phyloP scores from a whole-genome alignment of 2,329 filamentous ascomycete species.

The Monilinia vaccinii-corymbosi region DNA sequence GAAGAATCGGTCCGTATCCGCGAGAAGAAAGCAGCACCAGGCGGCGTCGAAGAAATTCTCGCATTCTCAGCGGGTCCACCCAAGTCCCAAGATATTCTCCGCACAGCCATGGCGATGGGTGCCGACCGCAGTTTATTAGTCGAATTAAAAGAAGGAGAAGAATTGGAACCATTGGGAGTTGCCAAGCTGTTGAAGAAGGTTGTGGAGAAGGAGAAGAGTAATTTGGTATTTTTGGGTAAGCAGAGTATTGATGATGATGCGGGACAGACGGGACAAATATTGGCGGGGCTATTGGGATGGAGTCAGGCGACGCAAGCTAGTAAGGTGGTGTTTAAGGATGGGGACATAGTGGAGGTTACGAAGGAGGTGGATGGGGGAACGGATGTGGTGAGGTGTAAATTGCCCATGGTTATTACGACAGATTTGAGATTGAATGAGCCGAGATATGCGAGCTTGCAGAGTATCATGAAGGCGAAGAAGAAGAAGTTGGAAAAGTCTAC shows the following conservation, averaged over 20 bases:
- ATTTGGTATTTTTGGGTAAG: constrained; percentile 90
- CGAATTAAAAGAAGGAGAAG: constrained; percentile 64
- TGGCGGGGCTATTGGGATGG: constrained; percentile 87
- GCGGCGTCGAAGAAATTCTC: constrained; percentile 83
- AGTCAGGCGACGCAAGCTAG: constrained; percentile 89
- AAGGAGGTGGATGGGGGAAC: constrained; percentile 93
- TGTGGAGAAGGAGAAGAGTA: constrained; percentile 75
- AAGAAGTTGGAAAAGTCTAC: constrained; percentile 94
- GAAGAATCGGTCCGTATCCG: constrained; percentile 94
- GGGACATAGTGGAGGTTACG: constrained; percentile 65
- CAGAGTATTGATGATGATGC: constrained; percentile 98
- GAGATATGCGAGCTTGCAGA: constrained; percentile 87
- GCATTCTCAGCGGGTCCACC: constrained; percentile 80
- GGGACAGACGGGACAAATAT: constrained; percentile 95
- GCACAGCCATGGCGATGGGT: constrained; percentile 98
- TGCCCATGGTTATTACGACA: constrained; percentile 92
- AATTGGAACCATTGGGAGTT: constrained; percentile 81
- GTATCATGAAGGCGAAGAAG: constrained; percentile 99
- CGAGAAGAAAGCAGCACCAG: constrained; percentile 65
- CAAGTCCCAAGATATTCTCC: constrained; percentile 80
- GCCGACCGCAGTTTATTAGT: constrained; percentile 88
- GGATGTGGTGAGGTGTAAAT: constrained; percentile 75
- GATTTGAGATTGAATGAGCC: constrained; percentile 93
- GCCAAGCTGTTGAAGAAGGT: constrained; percentile 80
- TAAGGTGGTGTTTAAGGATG: constrained; percentile 65